Evolutionary conservation across 495 filamentous ascomycete genomes (phyloP), one percentile per base, ranked within the genome.

Genomic region (Aspergillus cavernicola): DNA sequence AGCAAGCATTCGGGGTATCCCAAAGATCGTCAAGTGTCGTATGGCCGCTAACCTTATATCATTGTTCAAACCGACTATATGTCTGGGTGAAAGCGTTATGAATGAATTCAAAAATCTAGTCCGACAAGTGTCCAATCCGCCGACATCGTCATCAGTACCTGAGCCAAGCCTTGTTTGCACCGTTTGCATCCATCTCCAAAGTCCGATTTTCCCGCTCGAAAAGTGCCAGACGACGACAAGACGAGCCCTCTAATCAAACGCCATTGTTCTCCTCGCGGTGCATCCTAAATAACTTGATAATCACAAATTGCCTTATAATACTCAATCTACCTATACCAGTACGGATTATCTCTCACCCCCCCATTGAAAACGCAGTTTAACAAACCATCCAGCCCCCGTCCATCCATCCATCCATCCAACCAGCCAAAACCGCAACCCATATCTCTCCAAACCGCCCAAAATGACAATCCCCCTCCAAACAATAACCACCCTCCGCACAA

Each of bases 401-500:
- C n/a, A n/a, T n/a, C n/a, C n/a, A n/a, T n/a, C n/a, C n/a, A n/a
- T n/a, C n/a, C n/a, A n/a, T 18, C 35, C 16, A 3, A 15, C 12
- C 19, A 32, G 16, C 31, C 18, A 36, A 20, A 31, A 4, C 43
- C 12, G 29, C 28, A 33, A 16, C 1, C 32, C n/a, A 6, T 15
- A 23, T 4, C 26, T 16, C 9, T 23, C 16, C 36, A 22, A 37
- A 44, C 16, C 40, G 48, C 19, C 54, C 66, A 81, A 67, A 53
- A 98, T 98, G 93, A 85, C 96, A 38, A 95, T 77, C 62, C 74
- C 74, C 28, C 55, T 75, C 61, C 61, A 62, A 53, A 72, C 71
- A 41, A 86, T 98, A 72, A 87, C 90, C 63, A 79, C 87, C 61
- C 85, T 97, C 55, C 79, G 80, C 52, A 85, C 89, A 58, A 80